Evolutionary conservation across 2,329 filamentous ascomycete species (phyloP), one percentile per base, ranked within the genome.

Genomic region (Trichoderma aggressivum): DNA sequence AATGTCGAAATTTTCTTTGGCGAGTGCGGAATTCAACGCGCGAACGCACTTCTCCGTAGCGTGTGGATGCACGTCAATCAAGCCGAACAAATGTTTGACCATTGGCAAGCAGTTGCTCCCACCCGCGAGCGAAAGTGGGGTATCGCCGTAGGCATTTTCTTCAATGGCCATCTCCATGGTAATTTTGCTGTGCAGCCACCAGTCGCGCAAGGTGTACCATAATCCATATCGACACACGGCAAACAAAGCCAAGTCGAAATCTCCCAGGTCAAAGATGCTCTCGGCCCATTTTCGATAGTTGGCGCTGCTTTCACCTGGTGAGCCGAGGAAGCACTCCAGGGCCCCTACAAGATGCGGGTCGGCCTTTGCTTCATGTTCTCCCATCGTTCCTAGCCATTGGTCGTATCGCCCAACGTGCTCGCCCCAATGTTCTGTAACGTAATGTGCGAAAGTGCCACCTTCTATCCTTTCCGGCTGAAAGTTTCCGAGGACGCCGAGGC

Each of bases 281-380:
- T 1, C 12, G 11, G 26, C 14, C 63, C 63, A 71, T 62, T 10
- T 36, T 21, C 43, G 39, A 32, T 47, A 69, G 14, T 11, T 53
- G 21, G 3, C 12, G 18, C 70, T 69, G 32, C 64, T 34, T 14
- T 59, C 4, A 7, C 14, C n/a, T n/a, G 56, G 70, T 2, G 56
- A 63, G 21, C 56, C 64, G 18, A 71, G 56, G 2, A 71, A 71
- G n/a, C 56, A 34, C 56, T 56, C 58, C 0, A 71, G 47, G 32
- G 18, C 26, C 1, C 7, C 8, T 32, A 2, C 6, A 2, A 71
- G 26, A 32, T 68, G 7, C n/a, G 7, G 1, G 3, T 71, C 65
- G 18, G 26, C 24, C 11, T 47, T n/a, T 10, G 28, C 3, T 7
- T 71, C 56, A 4, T 43, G 7, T 30, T 6, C 2, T 7, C 28